Conservation (phyloP, 352 stramenopile species). For the Pythium angustatum region DNA sequence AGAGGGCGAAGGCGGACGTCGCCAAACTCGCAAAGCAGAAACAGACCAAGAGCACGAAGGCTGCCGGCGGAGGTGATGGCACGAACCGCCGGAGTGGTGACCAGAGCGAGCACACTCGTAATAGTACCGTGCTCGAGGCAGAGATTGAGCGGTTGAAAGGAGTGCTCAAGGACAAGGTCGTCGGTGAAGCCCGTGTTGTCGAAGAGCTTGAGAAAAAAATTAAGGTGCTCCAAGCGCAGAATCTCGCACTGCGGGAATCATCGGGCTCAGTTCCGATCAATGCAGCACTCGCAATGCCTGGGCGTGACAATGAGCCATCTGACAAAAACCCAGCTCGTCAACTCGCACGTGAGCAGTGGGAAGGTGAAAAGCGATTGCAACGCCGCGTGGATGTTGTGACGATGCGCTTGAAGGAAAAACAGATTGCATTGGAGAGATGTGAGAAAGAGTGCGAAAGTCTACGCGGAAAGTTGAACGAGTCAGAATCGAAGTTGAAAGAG, state of each 20-base stretch:
- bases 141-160: conserved; percentile 59
- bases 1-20: conserved; percentile 25
- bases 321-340: not conserved
- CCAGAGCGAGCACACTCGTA: not conserved
- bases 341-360: conserved; percentile 39
- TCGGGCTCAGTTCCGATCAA: conserved; percentile 14
- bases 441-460: conserved; percentile 46
- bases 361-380: conserved; percentile 72
- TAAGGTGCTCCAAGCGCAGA: conserved; percentile 76
- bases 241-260: conserved; percentile 69
- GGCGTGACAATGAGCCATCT: not conserved
- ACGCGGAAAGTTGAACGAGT: conserved; percentile 33
- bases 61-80: not conserved
- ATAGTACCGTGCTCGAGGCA: conserved; percentile 25
- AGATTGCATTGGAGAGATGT: conserved; percentile 45
- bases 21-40: conserved; percentile 23
- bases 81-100: not conserved
- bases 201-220: conserved; percentile 71
- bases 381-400: conserved; percentile 65
- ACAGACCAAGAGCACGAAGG: conserved; percentile 11
- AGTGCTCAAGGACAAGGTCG: conserved; percentile 59
- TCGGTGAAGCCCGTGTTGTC: conserved; percentile 43
- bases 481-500: conserved; percentile 33
- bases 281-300: not conserved
- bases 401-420: conserved; percentile 69